A percentile compares a stretch with the other conserved stretches of the same genome.
These are phyloP conservation scores for Beauveria scarabaeidicola DNA, from an alignment of 2,329 filamentous ascomycete species.

Conservation along the genomic window DNA sequence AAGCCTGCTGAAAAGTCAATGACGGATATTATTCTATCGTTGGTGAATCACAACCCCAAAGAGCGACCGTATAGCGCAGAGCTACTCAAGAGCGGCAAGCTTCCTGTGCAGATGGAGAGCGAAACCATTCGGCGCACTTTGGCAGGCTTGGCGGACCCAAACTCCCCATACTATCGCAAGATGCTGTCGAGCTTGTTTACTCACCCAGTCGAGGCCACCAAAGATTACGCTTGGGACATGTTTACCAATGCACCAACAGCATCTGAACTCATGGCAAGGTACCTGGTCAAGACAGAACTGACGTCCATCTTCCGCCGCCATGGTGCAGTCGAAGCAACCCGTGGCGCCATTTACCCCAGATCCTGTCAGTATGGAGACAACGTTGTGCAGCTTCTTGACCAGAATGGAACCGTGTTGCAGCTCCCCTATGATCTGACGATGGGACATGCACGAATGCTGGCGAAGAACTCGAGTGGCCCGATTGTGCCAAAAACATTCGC, in stretches of 20 bases:
- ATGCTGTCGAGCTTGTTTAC: slow-evolving; percentile 81
- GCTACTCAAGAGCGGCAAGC: slow-evolving; percentile 73
- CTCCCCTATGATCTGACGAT: slow-evolving; percentile 91
- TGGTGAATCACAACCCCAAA: slow-evolving; percentile 75
- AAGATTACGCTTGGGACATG: slow-evolving; percentile 74
- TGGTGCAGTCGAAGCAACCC: slow-evolving; percentile 73
- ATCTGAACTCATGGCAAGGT: slow-evolving; percentile 60
- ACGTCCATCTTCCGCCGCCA: slow-evolving; percentile 77
- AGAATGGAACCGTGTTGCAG: slow-evolving; percentile 79
- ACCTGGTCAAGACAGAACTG: slow-evolving; percentile 65
- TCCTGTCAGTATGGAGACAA: slow-evolving; percentile 68
- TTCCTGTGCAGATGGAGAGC: slow-evolving; percentile 87
- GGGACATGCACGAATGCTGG: slow-evolving; percentile 76
- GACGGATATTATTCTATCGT: slow-evolving; percentile 66
- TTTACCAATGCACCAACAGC: slow-evolving; percentile 44
- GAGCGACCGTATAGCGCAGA: slow-evolving; percentile 76
- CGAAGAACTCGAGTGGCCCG: slow-evolving; percentile 54
- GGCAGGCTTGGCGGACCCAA: slow-evolving; percentile 70
- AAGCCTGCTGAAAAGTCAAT: slow-evolving; percentile 61
- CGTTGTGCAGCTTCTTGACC: slow-evolving; percentile 72
- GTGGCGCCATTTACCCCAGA: slow-evolving; percentile 70
- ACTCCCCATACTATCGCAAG: slow-evolving; percentile 81
- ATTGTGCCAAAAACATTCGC: slow-evolving; percentile 69
- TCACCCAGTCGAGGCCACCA: slow-evolving; percentile 65
- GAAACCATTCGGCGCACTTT: slow-evolving; percentile 81